Base-by-base conservation (phyloP, 768 basidiomycete genomes). In the Leccinellum rugosiceps region DNA sequence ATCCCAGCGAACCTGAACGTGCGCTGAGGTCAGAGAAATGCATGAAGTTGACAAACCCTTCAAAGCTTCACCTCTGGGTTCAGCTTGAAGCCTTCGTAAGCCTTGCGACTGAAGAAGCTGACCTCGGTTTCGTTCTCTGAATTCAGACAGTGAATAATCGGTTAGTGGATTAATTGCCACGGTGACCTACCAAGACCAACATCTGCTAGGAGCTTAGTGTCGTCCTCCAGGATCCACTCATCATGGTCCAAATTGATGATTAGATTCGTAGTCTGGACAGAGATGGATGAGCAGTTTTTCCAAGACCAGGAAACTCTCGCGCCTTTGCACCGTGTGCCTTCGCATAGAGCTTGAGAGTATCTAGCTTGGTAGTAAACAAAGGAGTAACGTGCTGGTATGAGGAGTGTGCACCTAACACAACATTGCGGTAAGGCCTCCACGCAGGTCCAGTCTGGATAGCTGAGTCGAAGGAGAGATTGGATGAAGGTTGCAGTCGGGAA, bases 161-260 rank as follows among this genome's bases (percentile, higher is more conserved):
- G 23, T 26, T 13, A 46, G 26, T 41, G 19, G 32, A 51, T n/a
- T 30, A 34, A 34, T 21, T n/a, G 44, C n/a, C 25, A 50, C 23
- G 41, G 11, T 43, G 41, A 74, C 86, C 56, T 57, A 95, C 96
- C 90, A 49, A 95, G 82, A 17, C 88, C 93, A 34, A 83, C 72
- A 4, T 86, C 83, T 2, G 78, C 83, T n/a, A 99, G 79, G 1
- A 76, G 78, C 65, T 80, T 82, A 8, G 69, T 68, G 41, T 87
- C 87, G 61, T 93, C 85, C 48, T 82, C 75, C 15, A 94, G 74
- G 59, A 98, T 91, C 91, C 94, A 96, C 9, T 93, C 90, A 57
- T 98, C 96, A 66, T 95, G 83, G 67, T 97, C 94, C 56, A 98
- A 81, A 72, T 99, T 99, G 69, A 99, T 98, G 73, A 99, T 98